Conservation (phyloP, 805 yeast genomes). For the Candida railenensis region DNA sequence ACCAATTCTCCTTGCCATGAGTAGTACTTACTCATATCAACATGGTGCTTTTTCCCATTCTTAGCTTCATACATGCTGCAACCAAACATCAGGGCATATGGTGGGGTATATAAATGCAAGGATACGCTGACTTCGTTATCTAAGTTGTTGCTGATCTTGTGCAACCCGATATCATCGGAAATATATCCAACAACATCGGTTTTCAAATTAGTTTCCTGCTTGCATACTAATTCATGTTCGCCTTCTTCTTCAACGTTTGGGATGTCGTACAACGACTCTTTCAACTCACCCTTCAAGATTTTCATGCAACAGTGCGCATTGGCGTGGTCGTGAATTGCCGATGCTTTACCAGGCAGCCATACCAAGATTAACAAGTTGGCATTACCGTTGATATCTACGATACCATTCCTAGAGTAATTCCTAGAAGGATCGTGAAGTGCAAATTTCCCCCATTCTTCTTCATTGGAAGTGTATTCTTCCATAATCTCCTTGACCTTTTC, state of each 20-base stretch:
- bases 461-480: slow-evolving; percentile 47
- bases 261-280: slow-evolving; percentile 55
- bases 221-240: slow-evolving; percentile 23
- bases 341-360: slow-evolving; percentile 67
- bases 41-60: slow-evolving; percentile 51
- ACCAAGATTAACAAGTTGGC: slow-evolving; percentile 68
- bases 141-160: slow-evolving; percentile 54
- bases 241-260: slow-evolving; percentile 34
- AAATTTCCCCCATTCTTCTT: slow-evolving; percentile 56
- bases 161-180: slow-evolving; percentile 64
- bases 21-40: slow-evolving; percentile 57
- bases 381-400: slow-evolving; percentile 65
- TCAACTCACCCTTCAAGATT: slow-evolving; percentile 56
- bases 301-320: slow-evolving; percentile 77
- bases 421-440: slow-evolving; percentile 53
- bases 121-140: slow-evolving; percentile 50
- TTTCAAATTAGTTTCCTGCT: slow-evolving; percentile 25
- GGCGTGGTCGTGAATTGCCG: slow-evolving; percentile 74
- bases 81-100: slow-evolving; percentile 64
- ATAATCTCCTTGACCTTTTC: slow-evolving; percentile 43
- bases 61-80: slow-evolving; percentile 50
- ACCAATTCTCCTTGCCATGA: slow-evolving; percentile 56
- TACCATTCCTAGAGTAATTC: slow-evolving; percentile 67
- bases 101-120: slow-evolving; percentile 74
- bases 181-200: slow-evolving; percentile 61